A percentile compares a stretch with the other conserved stretches of the same genome.
Conservation (phyloP, 768 basidiomycete genomes). For the Jaapia argillacea region DNA sequence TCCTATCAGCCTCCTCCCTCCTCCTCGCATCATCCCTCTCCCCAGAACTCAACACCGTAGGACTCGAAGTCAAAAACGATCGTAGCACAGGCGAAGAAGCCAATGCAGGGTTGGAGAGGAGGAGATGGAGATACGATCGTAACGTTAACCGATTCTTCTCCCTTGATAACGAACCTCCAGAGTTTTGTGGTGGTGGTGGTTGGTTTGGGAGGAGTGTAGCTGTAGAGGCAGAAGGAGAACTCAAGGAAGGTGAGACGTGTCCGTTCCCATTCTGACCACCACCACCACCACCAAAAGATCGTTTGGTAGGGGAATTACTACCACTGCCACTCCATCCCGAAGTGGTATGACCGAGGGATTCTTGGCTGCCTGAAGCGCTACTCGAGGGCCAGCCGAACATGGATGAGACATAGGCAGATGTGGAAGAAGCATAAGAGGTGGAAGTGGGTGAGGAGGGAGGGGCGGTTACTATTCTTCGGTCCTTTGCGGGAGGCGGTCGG, state of each 20-base stretch:
- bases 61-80: slow-evolving; percentile 75
- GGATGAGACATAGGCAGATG: no score
- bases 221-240: no score
- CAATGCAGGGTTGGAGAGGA: slow-evolving; percentile 63
- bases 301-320: no score
- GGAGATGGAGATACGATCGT: slow-evolving; percentile 79
- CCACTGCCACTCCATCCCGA: no score
- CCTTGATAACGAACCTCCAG: slow-evolving; percentile 48
- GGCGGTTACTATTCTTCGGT: slow-evolving; percentile 47
- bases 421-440: slow-evolving; percentile 2
- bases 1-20: slow-evolving; percentile 81
- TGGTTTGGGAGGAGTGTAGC: neutral
- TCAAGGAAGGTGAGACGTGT: no score
- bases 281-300: no score
- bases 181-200: slow-evolving; percentile 8
- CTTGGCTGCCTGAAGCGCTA: no score
- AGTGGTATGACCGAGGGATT: no score
- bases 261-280: no score
- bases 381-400: no score
- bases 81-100: slow-evolving; percentile 79
- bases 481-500: slow-evolving; percentile 80
- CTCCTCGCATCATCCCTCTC: slow-evolving; percentile 72
- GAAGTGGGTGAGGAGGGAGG: neutral
- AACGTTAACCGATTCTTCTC: slow-evolving; percentile 96
- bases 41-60: slow-evolving; percentile 53